Evolutionary conservation across 495 filamentous ascomycete species (phyloP).

Genomic region (Podospora sp.): DNA sequence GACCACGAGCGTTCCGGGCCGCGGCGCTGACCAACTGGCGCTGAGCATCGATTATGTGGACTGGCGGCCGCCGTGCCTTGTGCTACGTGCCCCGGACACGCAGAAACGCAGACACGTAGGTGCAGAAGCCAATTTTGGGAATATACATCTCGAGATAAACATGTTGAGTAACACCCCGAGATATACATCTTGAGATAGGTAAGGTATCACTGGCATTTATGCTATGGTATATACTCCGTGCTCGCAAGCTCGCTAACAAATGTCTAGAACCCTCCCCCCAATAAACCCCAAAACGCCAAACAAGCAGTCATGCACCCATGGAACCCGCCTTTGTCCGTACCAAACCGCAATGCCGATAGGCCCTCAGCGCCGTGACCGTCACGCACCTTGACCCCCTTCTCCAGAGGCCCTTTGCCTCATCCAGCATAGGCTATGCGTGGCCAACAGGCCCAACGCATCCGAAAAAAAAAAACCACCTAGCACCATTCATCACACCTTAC

Average conservation of each 20-base stretch:
- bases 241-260: constrained; percentile 17
- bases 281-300: constrained; percentile 13
- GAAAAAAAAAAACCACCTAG: background rate
- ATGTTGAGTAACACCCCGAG: too few species aligned
- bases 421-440: too few species aligned
- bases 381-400: background rate
- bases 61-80: background rate
- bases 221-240: constrained; percentile 12
- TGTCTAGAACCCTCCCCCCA: background rate
- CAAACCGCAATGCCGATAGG: background rate
- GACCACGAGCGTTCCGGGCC: background rate
- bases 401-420: background rate
- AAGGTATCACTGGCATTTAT: constrained; percentile 1
- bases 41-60: background rate
- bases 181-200: background rate
- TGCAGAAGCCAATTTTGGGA: too few species aligned
- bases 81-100: background rate
- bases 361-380: background rate
- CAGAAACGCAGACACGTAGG: background rate
- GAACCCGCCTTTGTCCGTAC: background rate
- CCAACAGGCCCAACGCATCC: background rate
- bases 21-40: background rate
- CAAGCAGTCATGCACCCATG: background rate
- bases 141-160: too few species aligned
- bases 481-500: constrained; percentile 17